A percentile compares a stretch with the other conserved stretches of the same genome.
phyloP scores from a whole-genome alignment of 1,284 basidiomycete species.

The Ceratobasidium sp. region DNA sequence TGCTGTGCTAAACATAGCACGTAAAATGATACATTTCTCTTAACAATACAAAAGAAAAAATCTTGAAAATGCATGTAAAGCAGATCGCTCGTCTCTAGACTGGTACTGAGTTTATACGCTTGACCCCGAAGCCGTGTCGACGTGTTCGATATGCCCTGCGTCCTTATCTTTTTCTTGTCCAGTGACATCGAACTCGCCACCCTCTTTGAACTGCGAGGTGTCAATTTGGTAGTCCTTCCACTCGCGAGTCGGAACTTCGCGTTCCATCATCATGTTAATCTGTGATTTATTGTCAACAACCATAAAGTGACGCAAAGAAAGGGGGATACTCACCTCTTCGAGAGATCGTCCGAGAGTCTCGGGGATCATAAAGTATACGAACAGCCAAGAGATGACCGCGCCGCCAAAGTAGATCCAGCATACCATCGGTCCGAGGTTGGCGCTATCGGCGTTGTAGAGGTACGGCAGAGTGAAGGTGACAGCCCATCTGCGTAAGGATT shows the following conservation, averaged over 20 bases:
- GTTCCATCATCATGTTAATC: conserved; percentile 51
- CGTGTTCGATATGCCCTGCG: conserved; percentile 50
- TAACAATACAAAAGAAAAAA: conserved; percentile 8
- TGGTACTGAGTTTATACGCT: background rate
- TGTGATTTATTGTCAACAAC: conserved; percentile 43
- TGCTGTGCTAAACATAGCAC: too few relatives aligned
- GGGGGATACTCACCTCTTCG: conserved; percentile 53
- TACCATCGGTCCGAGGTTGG: conserved; percentile 59
- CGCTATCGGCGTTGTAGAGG: conserved; percentile 54
- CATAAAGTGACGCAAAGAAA: conserved; percentile 50
- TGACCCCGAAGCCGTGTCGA: conserved; percentile 43
- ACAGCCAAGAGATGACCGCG: conserved; percentile 56
- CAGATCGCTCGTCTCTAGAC: background rate
- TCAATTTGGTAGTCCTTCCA: conserved; percentile 56
- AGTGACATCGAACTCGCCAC: conserved; percentile 41
- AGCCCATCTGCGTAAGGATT: conserved; percentile 54
- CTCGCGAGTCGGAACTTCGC: conserved; percentile 55
- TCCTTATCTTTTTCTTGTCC: conserved; percentile 54
- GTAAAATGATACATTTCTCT: too few relatives aligned
- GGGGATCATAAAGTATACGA: conserved; percentile 62
- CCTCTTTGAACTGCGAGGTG: conserved; percentile 50
- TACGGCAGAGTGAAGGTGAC: conserved; percentile 60
- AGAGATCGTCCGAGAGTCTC: conserved; percentile 56
- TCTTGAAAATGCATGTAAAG: background rate
- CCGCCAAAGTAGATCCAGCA: conserved; percentile 59